These are phyloP conservation scores for Mentha longifolia DNA, from an alignment of 257 asterid genomes.

Conservation along the genomic window DNA sequence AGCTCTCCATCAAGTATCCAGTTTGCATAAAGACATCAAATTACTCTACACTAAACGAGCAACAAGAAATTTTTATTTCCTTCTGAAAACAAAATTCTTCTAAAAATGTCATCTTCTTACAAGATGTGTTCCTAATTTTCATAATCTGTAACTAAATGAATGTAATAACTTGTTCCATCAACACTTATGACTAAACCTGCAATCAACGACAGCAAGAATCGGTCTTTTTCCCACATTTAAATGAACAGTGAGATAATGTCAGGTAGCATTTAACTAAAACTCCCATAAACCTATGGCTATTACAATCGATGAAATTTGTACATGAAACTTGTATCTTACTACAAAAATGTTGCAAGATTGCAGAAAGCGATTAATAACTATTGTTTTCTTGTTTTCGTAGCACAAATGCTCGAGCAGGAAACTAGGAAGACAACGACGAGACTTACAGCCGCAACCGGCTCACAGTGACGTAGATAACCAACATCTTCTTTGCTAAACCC, in stretches of 20 bases:
- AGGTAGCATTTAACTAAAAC: conserved; percentile 5
- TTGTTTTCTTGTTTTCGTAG: too few relatives aligned
- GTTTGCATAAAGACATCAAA: neutral
- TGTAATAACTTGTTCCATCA: conserved; percentile 11
- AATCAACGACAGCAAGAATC: neutral
- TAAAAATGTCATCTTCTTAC: neutral
- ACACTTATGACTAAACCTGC: neutral
- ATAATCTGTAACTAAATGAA: too few relatives aligned
- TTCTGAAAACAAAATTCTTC: neutral
- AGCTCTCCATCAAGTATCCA: conserved; percentile 19
- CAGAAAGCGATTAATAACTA: neutral
- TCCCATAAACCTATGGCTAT: neutral
- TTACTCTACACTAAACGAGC: too few relatives aligned
- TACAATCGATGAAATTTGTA: neutral
- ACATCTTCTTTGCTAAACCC: conserved; percentile 60
- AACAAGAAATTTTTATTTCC: neutral
- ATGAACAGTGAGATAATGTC: neutral
- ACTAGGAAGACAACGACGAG: conserved; percentile 10
- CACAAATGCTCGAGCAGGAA: neutral
- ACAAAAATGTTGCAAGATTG: neutral
- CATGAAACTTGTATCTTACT: too few relatives aligned
- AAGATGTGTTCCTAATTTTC: neutral
- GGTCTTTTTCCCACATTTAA: neutral
- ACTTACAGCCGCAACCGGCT: conserved; percentile 47
- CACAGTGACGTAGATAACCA: conserved; percentile 54